A percentile compares a stretch with the other conserved stretches of the same genome.
These are phyloP conservation scores for Syncephalastrum racemosum DNA, from an alignment of 371 early-diverging fungal genomes.

Conservation along the genomic window DNA sequence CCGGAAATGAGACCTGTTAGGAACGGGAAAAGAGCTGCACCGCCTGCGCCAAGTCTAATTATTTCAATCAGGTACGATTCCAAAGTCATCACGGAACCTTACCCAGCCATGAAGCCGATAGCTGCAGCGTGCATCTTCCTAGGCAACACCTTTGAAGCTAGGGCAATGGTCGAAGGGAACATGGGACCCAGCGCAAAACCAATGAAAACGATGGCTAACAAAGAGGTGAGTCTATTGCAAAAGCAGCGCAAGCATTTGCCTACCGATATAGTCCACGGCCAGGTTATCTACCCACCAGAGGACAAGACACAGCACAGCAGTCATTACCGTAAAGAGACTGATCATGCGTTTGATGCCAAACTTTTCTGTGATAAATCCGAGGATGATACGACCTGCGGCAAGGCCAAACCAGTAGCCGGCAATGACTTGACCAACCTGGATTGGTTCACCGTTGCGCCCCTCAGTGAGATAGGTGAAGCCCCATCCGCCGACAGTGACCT, in stretches of 20 bases:
- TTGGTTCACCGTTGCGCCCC: constrained; percentile 22
- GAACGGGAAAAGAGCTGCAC: constrained; percentile 32
- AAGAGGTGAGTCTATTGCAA: background rate
- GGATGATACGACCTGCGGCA: constrained; percentile 27
- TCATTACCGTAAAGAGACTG: constrained; percentile 14
- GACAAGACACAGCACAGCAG: constrained; percentile 11
- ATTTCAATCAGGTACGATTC: no score
- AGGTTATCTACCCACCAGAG: constrained; percentile 16
- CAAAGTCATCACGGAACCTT: constrained; percentile 4
- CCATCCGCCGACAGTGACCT: constrained; percentile 35
- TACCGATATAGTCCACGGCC: constrained; percentile 24
- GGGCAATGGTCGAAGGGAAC: constrained; percentile 32
- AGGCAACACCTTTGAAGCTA: constrained; percentile 31
- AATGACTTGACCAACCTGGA: constrained; percentile 25
- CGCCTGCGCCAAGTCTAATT: constrained; percentile 27
- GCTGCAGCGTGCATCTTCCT: constrained; percentile 27
- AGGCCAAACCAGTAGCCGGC: constrained; percentile 40
- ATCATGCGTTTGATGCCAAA: constrained; percentile 30
- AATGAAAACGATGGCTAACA: constrained; percentile 17
- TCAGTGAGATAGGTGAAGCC: constrained; percentile 25
- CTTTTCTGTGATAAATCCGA: constrained; percentile 29
- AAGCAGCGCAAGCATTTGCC: background rate
- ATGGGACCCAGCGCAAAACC: constrained; percentile 34
- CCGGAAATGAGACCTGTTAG: constrained; percentile 28
- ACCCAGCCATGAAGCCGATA: constrained; percentile 37